These are phyloP conservation scores for Ambispora gerdemannii DNA, from an alignment of 192 early-diverging fungal genomes.

Conservation along the genomic window DNA sequence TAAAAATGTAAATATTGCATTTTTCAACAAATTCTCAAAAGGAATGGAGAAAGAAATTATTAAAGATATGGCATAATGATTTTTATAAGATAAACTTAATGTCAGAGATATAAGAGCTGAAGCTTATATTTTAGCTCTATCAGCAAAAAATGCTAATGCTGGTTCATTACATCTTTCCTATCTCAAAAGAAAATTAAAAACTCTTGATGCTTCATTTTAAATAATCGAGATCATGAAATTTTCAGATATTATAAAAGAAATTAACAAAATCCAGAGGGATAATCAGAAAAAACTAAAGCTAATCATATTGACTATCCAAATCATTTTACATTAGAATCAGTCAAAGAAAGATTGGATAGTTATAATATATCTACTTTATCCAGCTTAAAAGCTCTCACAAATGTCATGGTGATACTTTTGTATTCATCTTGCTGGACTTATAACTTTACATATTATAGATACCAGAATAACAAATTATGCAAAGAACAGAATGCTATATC, in stretches of 20 bases:
- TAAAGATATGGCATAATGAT: background rate
- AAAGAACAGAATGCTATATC: conserved; percentile 21
- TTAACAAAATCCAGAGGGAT: conserved; percentile 12
- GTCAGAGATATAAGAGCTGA: background rate
- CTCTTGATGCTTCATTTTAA: background rate
- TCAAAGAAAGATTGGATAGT: conserved; percentile 23
- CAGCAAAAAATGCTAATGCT: conserved; percentile 5
- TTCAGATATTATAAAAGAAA: background rate
- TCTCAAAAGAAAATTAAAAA: conserved; percentile 5
- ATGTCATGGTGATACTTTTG: conserved; percentile 29
- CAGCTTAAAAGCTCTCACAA: background rate
- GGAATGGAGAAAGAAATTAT: conserved; percentile 4
- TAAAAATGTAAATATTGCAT: background rate
- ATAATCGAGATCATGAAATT: background rate
- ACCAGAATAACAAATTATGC: background rate
- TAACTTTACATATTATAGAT: conserved; percentile 14
- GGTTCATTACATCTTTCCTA: background rate
- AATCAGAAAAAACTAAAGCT: background rate
- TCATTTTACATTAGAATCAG: conserved; percentile 22
- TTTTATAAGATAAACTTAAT: background rate
- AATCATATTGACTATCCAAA: conserved; percentile 14
- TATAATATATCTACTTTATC: conserved; percentile 5
- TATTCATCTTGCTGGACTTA: conserved; percentile 16
- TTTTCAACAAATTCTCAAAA: background rate
- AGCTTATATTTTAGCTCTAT: background rate